Evolutionary conservation across 257 asterid genomes (phyloP).

Genomic region (Capsicum rhomboideum): DNA sequence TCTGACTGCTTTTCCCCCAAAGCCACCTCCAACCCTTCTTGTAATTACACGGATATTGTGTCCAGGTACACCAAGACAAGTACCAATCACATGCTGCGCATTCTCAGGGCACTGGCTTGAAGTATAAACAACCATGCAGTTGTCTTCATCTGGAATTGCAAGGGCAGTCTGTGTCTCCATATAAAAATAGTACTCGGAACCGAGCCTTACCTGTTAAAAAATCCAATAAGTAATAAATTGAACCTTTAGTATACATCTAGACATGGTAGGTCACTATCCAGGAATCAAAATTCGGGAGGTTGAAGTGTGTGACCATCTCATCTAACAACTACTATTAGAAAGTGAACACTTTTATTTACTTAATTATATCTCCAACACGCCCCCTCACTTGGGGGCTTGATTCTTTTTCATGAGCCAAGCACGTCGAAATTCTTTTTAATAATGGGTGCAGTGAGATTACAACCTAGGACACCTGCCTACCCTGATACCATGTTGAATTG

Average conservation of each 20-base stretch:
- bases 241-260: background rate
- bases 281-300: background rate
- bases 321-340: background rate
- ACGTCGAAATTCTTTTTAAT: background rate
- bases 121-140: background rate
- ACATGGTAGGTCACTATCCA: background rate
- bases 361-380: background rate
- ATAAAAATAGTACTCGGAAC: conserved; percentile 62
- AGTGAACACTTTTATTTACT: background rate
- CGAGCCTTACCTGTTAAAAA: conserved; percentile 37
- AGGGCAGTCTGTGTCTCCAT: conserved; percentile 76
- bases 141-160: conserved; percentile 56
- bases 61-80: background rate
- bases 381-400: background rate
- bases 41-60: background rate
- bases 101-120: background rate
- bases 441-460: background rate
- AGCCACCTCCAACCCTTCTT: background rate
- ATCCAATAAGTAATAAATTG: background rate
- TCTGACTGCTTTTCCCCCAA: background rate
- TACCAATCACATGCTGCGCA: background rate
- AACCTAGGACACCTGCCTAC: background rate
- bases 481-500: background rate
- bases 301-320: background rate
- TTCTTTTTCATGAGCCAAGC: background rate